Base-by-base conservation (phyloP, 805 yeast genomes). In the Ogataea wickerhamii region DNA sequence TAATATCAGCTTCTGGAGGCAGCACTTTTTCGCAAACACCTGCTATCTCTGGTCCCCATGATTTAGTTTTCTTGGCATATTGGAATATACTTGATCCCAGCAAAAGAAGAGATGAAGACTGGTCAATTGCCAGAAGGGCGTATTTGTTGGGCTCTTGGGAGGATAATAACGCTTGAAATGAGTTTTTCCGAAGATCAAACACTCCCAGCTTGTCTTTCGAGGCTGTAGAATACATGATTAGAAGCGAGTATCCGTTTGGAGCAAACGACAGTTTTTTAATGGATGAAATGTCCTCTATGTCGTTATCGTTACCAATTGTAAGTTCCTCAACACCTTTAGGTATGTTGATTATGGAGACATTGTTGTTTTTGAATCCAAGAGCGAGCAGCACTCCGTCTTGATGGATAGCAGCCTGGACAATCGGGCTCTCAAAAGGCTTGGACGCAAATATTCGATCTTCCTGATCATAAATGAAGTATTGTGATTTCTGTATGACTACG, bases 231-330 rank as follows among this genome's bases (percentile, higher is more conserved):
- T 29, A 29, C 4, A 36, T 22, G 11, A 56, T 41, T 12, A 56
- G 24, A 14, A 82, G 52, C 73, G 82, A 78, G 55, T 76, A 80
- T 1, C 91, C 91, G 52, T 82, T 82, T 20, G 66, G 62, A 2
- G 81, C 82, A 59, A 79, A 80, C 28, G 55, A 51, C 10, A 80
- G 39, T n/a, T 61, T 55, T 5, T 56, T 45, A 7, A 73, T 60
- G 1, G 37, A 25, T 1, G 21, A 17, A 6, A 40, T 34, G 12
- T 26, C 34, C 18, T 30, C 24, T 4, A 41, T 30, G 4, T 19
- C 10, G 7, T 18, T 33, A 4, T 38, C 43, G 16, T 30, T 12
- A 6, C 53, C 21, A 18, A 73, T 46, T 4, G 60, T 56, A 3
- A 74, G 53, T 7, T 63, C 70, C 14, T 56, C 38, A 8, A 50